Base-by-base conservation (phyloP, 2,329 filamentous ascomycete genomes). In the Phialophora tarda region DNA sequence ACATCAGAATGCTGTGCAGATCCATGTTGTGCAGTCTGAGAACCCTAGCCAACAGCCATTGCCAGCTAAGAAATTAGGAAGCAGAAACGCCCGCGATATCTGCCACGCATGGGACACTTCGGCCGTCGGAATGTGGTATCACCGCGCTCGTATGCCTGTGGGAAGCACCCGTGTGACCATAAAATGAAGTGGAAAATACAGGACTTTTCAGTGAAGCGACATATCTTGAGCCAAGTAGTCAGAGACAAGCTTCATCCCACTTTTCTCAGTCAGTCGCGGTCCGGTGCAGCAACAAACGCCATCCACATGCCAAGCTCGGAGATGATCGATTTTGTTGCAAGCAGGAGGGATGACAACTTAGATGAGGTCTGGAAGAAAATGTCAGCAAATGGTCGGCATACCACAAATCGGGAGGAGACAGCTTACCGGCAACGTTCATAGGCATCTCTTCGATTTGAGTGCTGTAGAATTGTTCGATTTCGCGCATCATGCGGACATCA, bases 371-470 rank as follows among this genome's bases (percentile, higher is more conserved):
- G 53, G 12, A 58, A 24, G 21, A 63, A 24, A 23, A n/a, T 21
- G 61, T 69, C 64, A 69, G 67, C 59, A 66, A 44, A 34, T n/a
- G 34, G 53, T 48, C 11, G 23, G 24, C 26, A 63, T 30, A 57
- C 24, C 41, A 24, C n/a, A 54, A 47, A 64, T 61, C 28, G 66
- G 51, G 17, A 4, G 57, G 4, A 23, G 57, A 74, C 63, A 71
- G 81, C 85, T 77, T 83, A 85, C 84, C 85, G 78, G 86, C 86
- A 81, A 89, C 88, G 82, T 89, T 90, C 95, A 99, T 98, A 78
- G 95, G 95, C 95, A 99, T 99, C 88, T 99, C 95, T 85, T 99
- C 95, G 75, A 99, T 98, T 86, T 99, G 95, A 82, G 95, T 99
- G 88, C 92, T 97, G 90, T 99, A 99, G 88, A 98, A 99, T 85